Base-by-base conservation (phyloP, 805 yeast genomes). In the Ogataea haglerorum region DNA sequence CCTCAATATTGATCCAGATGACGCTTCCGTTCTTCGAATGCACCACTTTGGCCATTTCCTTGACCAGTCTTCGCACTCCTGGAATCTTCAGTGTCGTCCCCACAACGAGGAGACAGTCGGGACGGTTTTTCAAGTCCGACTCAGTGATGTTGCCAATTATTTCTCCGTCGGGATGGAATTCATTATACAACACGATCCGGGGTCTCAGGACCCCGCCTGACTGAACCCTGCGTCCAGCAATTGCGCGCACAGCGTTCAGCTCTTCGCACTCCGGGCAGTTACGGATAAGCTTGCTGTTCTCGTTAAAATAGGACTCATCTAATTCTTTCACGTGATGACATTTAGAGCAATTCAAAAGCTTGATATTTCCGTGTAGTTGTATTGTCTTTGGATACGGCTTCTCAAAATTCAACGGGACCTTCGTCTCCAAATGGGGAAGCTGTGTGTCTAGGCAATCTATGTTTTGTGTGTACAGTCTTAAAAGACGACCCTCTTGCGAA, bases 31-130 rank as follows among this genome's bases (percentile, higher is more conserved):
- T 73, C 17, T 70, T 68, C 2, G 77, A 66, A 48, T 73, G 80
- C 3, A 81, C 78, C 6, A 73, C 71, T 43, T 70, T 70, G 1
- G 82, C 70, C 66, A 82, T 67, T 50, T 81, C 85, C 47, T 71
- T 74, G 7, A 79, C 82, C 32, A 82, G 56, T 42, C 81, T 64
- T 49, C 76, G 64, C 8, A 82, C 88, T 2, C 87, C 87, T 0
- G 88, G 88, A 19, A 89, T 89, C 55, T 85, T 81, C 43, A 89
- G 67, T 2, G 95, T 81, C 0, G 96, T 89, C 3, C 96, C 96
- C 6, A 84, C 85, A 37, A 89, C 81, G 6, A 89, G 63, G 33
- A 88, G 63, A 52, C 91, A 82, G 57, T 89, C 96, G 13, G 95
- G 89, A 27, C 72, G 73, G 9, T 70, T 62, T 43, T 68, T 71